These are phyloP conservation scores for Oemleria cerasiformis DNA, from an alignment of 306 rosid genomes.

Conservation along the genomic window DNA sequence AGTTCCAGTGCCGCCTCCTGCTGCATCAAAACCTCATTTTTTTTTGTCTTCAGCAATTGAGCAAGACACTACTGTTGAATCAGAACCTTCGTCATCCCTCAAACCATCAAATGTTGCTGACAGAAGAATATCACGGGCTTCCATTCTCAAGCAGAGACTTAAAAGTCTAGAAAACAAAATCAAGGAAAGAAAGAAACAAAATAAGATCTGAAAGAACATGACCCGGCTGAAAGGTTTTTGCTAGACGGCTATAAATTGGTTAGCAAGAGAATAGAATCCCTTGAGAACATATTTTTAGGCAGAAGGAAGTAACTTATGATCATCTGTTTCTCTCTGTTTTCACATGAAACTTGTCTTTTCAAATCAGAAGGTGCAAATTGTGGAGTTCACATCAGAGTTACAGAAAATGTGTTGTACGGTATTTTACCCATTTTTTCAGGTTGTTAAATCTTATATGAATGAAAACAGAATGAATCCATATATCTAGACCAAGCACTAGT, in stretches of 20 bases:
- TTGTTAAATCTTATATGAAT: no score
- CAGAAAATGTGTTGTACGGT: no score
- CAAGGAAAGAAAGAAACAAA: constrained; percentile 63
- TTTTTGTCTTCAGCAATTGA: constrained; percentile 47
- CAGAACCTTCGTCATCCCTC: constrained; percentile 27
- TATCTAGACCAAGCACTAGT: no score
- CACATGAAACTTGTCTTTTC: neutral
- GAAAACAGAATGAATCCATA: no score
- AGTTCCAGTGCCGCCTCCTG: constrained; percentile 18
- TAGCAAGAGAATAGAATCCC: neutral
- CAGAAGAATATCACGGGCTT: constrained; percentile 49
- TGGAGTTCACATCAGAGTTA: no score
- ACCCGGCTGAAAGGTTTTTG: neutral
- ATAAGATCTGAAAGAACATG: constrained; percentile 35
- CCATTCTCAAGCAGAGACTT: constrained; percentile 75
- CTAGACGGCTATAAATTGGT: neutral
- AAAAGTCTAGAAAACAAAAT: constrained; percentile 73
- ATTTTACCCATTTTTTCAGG: no score
- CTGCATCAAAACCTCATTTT: constrained; percentile 44
- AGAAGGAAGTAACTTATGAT: neutral
- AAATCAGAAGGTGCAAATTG: no score
- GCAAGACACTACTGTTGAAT: constrained; percentile 28
- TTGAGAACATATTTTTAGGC: neutral
- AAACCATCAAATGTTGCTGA: constrained; percentile 38
- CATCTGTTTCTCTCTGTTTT: neutral